phyloP scores from a whole-genome alignment of 768 basidiomycete genomes.

The Glaciozyma antarctica region DNA sequence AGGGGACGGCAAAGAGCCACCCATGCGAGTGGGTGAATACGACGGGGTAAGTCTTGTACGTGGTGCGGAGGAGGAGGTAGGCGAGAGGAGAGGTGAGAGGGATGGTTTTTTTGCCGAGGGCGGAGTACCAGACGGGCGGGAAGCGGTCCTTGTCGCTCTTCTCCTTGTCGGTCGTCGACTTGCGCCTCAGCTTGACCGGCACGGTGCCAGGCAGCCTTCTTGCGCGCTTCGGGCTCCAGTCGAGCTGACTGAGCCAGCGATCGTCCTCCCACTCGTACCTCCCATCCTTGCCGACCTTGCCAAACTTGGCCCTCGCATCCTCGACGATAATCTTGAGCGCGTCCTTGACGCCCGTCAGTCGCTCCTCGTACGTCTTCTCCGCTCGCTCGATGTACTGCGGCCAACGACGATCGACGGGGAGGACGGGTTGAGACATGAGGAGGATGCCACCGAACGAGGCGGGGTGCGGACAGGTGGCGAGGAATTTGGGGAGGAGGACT shows the following conservation, averaged over 20 bases:
- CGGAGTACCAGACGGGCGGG: constrained; percentile 40
- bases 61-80: constrained; percentile 53
- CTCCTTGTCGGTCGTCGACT: no score
- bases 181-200: constrained; percentile 1
- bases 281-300: constrained; percentile 40
- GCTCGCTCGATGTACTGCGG: constrained; percentile 68
- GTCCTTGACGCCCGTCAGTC: constrained; percentile 55
- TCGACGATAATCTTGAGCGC: constrained; percentile 62
- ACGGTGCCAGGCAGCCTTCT: constrained; percentile 18
- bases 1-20: constrained; percentile 38
- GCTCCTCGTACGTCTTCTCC: constrained; percentile 61
- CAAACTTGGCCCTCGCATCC: constrained; percentile 46
- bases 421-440: constrained; percentile 81
- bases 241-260: constrained; percentile 61
- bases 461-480: constrained; percentile 75
- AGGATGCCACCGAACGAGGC: constrained; percentile 84
- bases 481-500: constrained; percentile 68
- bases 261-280: constrained; percentile 53
- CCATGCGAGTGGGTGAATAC: constrained; percentile 36
- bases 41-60: constrained; percentile 38
- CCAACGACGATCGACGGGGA: constrained; percentile 87
- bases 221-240: constrained; percentile 76
- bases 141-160: background rate
- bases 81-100: constrained; percentile 18
- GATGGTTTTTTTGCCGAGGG: background rate